Base-by-base conservation (phyloP, 805 yeast species). In the Spathaspora hagerdaliae region DNA sequence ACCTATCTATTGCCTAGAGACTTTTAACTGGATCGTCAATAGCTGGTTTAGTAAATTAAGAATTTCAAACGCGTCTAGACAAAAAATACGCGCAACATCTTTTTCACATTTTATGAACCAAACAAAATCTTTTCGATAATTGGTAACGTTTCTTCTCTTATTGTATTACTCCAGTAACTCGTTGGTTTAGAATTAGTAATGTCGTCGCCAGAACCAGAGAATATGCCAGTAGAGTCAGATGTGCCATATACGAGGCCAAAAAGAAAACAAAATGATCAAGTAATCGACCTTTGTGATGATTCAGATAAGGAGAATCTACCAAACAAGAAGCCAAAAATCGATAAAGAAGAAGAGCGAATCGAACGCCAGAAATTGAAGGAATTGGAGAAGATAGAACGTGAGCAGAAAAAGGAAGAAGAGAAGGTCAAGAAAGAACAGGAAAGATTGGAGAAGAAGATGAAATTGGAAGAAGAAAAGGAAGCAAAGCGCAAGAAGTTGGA, bases 401-500 rank as follows among this genome's bases (percentile, higher is more conserved):
- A 37, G 19, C 26, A 39, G 12, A 8, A 27, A 24, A 38, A 26
- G 36, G 39, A 31, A 32, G 31, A 36, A 36, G 39, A 31, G 19
- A 27, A 31, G 36, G 26, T 34, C 19, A 31, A 31, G 33, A 44
- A 39, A 39, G 41, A 37, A 13, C 38, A 40, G 26, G 34, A 31
- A 26, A 10, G 31, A 11, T 7, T 35, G 14, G 37, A 26, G 15
- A 39, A 39, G 33, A 51, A 32, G 29, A 27, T 41, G 46, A 39
- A 56, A 51, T 34, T 43, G 47, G 44, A 44, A 31, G 41, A 38
- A 19, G 50, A 46, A 10, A 39, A 40, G 15, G 26, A 38, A 12
- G 51, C 48, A 35, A 50, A 48, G 33, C 55, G 52, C 36, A 31
- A 45, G 27, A 53, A 49, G 42, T 51, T 45, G 33, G 63, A 61